Percentiles rank a stretch among this genome's conserved stretches.
These are phyloP conservation scores for Aspergillus phoenicis DNA, from an alignment of 2,329 filamentous ascomycete species.

Conservation along the genomic window DNA sequence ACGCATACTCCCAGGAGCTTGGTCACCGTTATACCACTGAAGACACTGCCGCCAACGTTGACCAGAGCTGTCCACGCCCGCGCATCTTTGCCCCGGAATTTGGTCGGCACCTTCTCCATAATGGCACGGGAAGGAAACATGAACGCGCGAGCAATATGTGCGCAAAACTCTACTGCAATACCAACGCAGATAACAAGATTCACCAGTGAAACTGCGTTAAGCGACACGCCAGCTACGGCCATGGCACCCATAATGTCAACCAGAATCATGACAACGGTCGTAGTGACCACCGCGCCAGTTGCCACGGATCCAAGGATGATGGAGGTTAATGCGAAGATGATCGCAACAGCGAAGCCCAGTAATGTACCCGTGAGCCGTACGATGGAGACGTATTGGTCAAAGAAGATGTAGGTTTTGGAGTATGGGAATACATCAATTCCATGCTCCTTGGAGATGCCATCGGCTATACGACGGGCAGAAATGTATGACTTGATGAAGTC, in stretches of 20 bases:
- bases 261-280: slow-evolving; percentile 90
- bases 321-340: slow-evolving; percentile 80
- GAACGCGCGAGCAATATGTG: slow-evolving; percentile 92
- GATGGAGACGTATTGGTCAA: slow-evolving; percentile 92
- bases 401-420: slow-evolving; percentile 98
- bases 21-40: slow-evolving; percentile 93
- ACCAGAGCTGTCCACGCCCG: slow-evolving; percentile 90
- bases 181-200: slow-evolving; percentile 97
- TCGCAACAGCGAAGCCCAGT: slow-evolving; percentile 77
- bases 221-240: slow-evolving; percentile 82
- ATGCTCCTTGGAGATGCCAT: slow-evolving; percentile 70
- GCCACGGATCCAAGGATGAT: slow-evolving; percentile 79
- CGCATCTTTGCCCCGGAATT: slow-evolving; percentile 79
- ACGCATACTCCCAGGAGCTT: slow-evolving; percentile 92
- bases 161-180: slow-evolving; percentile 96
- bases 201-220: slow-evolving; percentile 93
- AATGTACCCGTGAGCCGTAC: slow-evolving; percentile 76
- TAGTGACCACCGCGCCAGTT: slow-evolving; percentile 79
- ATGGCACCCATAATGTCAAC: slow-evolving; percentile 94
- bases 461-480: slow-evolving; percentile 82
- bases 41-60: slow-evolving; percentile 91
- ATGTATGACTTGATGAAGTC: slow-evolving; percentile 94
- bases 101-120: slow-evolving; percentile 76
- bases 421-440: slow-evolving; percentile 90
- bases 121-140: slow-evolving; percentile 85